These are phyloP conservation scores for Glaciozyma antarctica DNA, from an alignment of 768 basidiomycete species.

Conservation along the genomic window DNA sequence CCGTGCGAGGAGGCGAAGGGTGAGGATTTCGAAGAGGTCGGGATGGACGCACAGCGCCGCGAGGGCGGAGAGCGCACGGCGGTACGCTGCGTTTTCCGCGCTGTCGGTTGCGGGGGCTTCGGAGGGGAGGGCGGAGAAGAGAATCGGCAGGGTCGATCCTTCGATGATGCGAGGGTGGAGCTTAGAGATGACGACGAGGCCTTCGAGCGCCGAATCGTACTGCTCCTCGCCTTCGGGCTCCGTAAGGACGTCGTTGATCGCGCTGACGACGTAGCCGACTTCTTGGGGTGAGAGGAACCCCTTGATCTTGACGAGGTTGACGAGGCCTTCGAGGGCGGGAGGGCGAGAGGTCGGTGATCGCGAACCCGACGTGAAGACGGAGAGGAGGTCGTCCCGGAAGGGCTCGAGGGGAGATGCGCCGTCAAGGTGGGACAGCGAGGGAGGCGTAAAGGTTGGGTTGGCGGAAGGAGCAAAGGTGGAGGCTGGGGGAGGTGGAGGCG, in stretches of 20 bases:
- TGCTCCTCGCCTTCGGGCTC: conserved; percentile 24
- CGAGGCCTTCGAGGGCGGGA: conserved; percentile 58
- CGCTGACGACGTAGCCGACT: conserved; percentile 66
- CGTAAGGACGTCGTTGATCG: conserved; percentile 59
- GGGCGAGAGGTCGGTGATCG: conserved; percentile 44
- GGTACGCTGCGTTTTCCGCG: conserved; percentile 53
- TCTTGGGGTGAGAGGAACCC: conserved; percentile 61
- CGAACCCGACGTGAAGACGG: conserved; percentile 50
- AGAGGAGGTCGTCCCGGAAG: conserved; percentile 40
- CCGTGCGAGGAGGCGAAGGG: conserved; percentile 65
- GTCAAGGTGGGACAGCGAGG: conserved; percentile 1
- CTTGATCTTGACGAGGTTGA: conserved; percentile 56
- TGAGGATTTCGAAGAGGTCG: conserved; percentile 72
- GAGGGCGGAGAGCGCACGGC: conserved; percentile 44
- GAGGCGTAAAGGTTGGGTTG: not conserved
- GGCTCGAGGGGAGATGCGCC: conserved; percentile 13
- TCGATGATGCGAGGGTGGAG: conserved; percentile 43
- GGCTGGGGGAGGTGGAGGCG: not conserved
- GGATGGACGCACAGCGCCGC: conserved; percentile 62
- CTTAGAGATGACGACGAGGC: conserved; percentile 35
- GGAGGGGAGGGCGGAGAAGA: conserved; percentile 66
- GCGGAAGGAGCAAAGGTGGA: not conserved
- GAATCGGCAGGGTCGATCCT: conserved; percentile 64
- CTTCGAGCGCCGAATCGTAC: conserved; percentile 35
- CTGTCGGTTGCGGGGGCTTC: conserved; percentile 51